Percentiles rank a stretch among this genome's conserved stretches.
Conservation (phyloP, 1,284 basidiomycete species). For the Sanghuangporus sanghuang region DNA sequence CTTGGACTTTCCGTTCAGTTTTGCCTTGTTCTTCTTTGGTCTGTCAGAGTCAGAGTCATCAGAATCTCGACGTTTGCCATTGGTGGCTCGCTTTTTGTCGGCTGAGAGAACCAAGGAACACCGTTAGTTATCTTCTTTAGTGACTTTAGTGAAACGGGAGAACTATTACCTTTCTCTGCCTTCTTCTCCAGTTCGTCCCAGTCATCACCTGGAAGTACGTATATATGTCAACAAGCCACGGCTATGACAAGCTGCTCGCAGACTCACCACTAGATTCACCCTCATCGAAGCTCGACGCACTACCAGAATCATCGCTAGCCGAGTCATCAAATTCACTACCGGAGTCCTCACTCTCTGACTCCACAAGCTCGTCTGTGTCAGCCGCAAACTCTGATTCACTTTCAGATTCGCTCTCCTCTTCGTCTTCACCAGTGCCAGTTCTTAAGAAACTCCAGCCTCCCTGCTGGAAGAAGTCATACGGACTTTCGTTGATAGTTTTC, state of each 20-base stretch:
- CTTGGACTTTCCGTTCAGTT: constrained; percentile 35
- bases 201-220: constrained; percentile 62
- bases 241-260: background rate
- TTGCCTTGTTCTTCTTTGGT: constrained; percentile 58
- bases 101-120: constrained; percentile 35
- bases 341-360: constrained; percentile 47
- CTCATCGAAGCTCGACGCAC: constrained; percentile 61
- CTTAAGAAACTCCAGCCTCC: constrained; percentile 95
- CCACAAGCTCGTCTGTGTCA: constrained; percentile 50
- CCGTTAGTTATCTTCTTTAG: background rate
- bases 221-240: background rate
- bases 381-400: constrained; percentile 80
- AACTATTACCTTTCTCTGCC: constrained; percentile 68
- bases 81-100: constrained; percentile 52
- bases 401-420: constrained; percentile 61
- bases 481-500: constrained; percentile 95
- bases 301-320: constrained; percentile 63
- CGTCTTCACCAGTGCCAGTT: constrained; percentile 64
- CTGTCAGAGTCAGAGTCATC: constrained; percentile 59
- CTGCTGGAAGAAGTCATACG: constrained; percentile 92
- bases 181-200: constrained; percentile 95
- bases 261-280: constrained; percentile 62
- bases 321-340: constrained; percentile 55
- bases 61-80: constrained; percentile 48
- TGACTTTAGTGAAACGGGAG: constrained; percentile 2